A percentile compares a stretch with the other conserved stretches of the same genome.
These are phyloP conservation scores for Pseudevernia furfuracea DNA, from an alignment of 495 filamentous ascomycete genomes.

Conservation along the genomic window DNA sequence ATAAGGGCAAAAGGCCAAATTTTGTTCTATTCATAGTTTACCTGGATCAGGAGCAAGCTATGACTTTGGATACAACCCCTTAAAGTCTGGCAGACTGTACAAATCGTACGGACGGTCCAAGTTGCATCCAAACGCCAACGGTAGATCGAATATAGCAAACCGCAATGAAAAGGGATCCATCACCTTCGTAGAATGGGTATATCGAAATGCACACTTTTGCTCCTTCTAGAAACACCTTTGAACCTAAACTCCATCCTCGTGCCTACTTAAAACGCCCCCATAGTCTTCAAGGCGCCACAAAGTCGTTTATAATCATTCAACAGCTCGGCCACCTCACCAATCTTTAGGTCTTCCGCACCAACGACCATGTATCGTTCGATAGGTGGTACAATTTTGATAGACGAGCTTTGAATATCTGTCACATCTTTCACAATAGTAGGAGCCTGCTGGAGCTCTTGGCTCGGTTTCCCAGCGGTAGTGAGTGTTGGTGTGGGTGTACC, in stretches of 20 bases:
- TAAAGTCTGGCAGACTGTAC: no score
- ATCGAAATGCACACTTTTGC: neutral
- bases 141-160: neutral
- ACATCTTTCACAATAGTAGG: neutral
- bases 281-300: slow-evolving; percentile 56
- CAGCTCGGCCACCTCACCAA: slow-evolving; percentile 75
- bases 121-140: no score
- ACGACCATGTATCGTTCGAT: slow-evolving; percentile 63
- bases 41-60: no score
- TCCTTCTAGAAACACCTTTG: neutral
- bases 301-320: slow-evolving; percentile 83
- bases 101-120: no score
- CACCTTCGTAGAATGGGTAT: neutral
- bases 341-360: slow-evolving; percentile 66
- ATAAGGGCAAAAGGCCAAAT: no score
- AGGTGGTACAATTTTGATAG: slow-evolving; percentile 14
- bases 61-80: no score
- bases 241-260: slow-evolving; percentile 1
- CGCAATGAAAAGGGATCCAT: neutral
- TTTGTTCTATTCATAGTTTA: no score
- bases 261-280: slow-evolving; percentile 44
- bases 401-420: neutral
- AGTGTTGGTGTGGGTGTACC: slow-evolving; percentile 19
- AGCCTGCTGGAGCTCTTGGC: slow-evolving; percentile 11
- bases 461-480: slow-evolving; percentile 12